Base-by-base conservation (phyloP, 2,329 filamentous ascomycete genomes). In the Pseudogymnoascus pannorum region DNA sequence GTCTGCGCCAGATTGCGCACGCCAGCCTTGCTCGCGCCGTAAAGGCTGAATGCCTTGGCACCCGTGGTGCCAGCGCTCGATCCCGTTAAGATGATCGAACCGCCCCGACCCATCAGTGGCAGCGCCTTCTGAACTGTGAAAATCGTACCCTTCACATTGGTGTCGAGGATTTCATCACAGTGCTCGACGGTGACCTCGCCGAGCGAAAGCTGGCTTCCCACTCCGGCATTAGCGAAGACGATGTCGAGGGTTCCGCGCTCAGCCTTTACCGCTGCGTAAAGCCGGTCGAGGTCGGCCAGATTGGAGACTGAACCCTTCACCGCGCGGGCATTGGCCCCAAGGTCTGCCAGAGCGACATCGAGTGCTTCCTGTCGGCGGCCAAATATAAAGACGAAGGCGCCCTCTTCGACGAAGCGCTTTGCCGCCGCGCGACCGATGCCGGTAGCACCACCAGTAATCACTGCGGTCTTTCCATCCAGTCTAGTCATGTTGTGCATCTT, bases 71-170 rank as follows among this genome's bases (percentile, higher is more conserved):
- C 65, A 26, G 65, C 65, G 60, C 65, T 66, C 11, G 65, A 67
- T 20, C 63, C 65, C 36, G 63, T 65, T 16, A 66, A 48, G 38
- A 67, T 65, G 59, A 67, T 65, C 4, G 65, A 67, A 38, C 65
- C 65, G 29, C 65, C 65, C 54, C 58, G 9, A 36, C 60, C 58
- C 65, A 67, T 66, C 29, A 67, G 60, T 42, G 65, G 65, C 54
- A 67, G 63, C 4, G 65, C 71, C 4, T 72, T 72, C 51, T 77
- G 73, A 4, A 69, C 65, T 35, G 72, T 63, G 65, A 73, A 74
- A 11, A 78, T 61, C 0, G 74, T 65, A 1, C 74, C 73, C 11
- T 70, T 67, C 2, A 75, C 66, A 61, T 76, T 77, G 60, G 69
- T 61, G 24, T 67, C 63, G 58, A 77, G 73, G 1, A 69, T 64